phyloP scores from a whole-genome alignment of 2,329 filamentous ascomycete species.

The Aspergillus pseudoglaucus region DNA sequence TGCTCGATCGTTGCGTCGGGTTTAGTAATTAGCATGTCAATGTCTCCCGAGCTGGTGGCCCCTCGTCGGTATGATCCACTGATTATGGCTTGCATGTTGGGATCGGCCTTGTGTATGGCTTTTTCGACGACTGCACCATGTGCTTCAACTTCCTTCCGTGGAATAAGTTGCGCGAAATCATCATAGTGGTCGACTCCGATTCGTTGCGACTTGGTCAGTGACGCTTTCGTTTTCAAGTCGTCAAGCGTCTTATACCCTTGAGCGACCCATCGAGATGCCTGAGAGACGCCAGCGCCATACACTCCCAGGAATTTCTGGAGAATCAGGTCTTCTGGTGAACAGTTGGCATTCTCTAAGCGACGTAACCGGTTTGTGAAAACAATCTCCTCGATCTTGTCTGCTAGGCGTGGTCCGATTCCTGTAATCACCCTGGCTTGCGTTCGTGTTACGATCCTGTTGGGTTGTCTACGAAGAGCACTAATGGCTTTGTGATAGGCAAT shows the following conservation, averaged over 20 bases:
- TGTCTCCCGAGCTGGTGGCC: constrained; percentile 65
- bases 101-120: constrained; percentile 56
- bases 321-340: constrained; percentile 59
- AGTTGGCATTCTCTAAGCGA: constrained; percentile 63
- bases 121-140: constrained; percentile 60
- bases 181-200: constrained; percentile 73
- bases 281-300: constrained; percentile 67
- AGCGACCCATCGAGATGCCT: constrained; percentile 69
- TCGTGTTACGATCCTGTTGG: constrained; percentile 57
- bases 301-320: constrained; percentile 68
- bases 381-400: constrained; percentile 85
- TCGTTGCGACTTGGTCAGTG: constrained; percentile 62
- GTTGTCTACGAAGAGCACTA: constrained; percentile 62
- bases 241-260: constrained; percentile 68
- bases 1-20: constrained; percentile 51
- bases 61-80: constrained; percentile 83
- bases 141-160: constrained; percentile 64
- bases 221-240: constrained; percentile 58
- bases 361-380: constrained; percentile 64
- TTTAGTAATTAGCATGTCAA: constrained; percentile 78
- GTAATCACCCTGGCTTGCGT: constrained; percentile 63
- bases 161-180: constrained; percentile 73
- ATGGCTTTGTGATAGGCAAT: constrained; percentile 73
- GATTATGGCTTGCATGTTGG: constrained; percentile 62
- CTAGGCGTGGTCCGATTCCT: constrained; percentile 65